Evolutionary conservation across 202 grass and related monocot genomes (phyloP), one percentile per base, ranked within the genome.

Genomic region (Carex sylvatica): DNA sequence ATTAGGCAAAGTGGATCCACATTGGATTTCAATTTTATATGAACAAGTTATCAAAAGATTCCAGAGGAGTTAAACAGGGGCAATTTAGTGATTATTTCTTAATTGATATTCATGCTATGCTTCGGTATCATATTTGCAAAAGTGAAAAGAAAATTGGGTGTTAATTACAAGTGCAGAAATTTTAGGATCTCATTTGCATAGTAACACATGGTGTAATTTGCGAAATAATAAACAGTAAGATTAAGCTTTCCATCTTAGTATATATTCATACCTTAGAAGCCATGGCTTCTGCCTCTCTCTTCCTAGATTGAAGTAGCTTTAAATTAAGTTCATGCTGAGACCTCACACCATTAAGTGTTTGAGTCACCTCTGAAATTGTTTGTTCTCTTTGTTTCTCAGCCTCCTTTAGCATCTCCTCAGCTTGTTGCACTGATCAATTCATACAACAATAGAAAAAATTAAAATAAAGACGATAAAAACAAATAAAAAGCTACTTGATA

Each of bases 261-360:
- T n/a, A n/a, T n/a, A 54, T 65, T 31, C 38, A 79, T 65, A 98
- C 95, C 95, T 91, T 88, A 47, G 54, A 30, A 74, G 91, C 53
- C 36, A 44, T 87, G 63, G 66, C 82, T 72, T 93, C 87, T 5
- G 84, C 72, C 81, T 93, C 86, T 55, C 11, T 94, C 83, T 94
- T 80, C 54, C 86, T 88, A n/a, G 88, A 82, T 74, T 86, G 84
- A 66, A 94, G 82, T 56, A 54, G 70, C 55, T 93, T 88, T 8
- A 90, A 54, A 63, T 98, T 91, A 60, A 53, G 75, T 82, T 98
- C 90, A 72, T 62, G 77, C 88, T 98, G 90, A 18, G 89, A 82
- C 78, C 73, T 89, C 65, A 93, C 31, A 68, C 58, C 20, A 55
- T 73, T 78, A 82, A 98, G 73, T 69, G 83, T 94, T 73, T 76